phyloP scores from a whole-genome alignment of 2,329 filamentous ascomycete genomes.

The Colletotrichum lindemuthianum region DNA sequence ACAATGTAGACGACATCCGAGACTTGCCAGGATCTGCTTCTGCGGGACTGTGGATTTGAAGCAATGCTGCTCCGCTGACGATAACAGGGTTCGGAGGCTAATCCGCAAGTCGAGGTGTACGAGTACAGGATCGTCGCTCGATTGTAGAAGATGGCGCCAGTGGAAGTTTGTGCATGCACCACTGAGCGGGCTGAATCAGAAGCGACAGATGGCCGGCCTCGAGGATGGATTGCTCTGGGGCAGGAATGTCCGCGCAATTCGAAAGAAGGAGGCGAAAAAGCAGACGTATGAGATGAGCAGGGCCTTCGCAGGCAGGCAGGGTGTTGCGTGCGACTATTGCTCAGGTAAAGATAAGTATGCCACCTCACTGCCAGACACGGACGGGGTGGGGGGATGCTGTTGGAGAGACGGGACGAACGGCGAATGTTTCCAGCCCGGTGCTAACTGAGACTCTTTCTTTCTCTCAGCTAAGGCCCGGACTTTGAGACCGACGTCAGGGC shows the following conservation, averaged over 20 bases:
- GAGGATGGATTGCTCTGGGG: no score
- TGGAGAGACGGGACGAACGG: constrained; percentile 20
- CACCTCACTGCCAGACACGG: no score
- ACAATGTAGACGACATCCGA: constrained; percentile 4
- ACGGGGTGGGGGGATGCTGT: background rate
- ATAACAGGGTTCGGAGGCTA: background rate
- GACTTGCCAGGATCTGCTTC: background rate
- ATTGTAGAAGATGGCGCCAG: no score
- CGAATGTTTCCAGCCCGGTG: constrained; percentile 18
- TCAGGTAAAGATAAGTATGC: no score
- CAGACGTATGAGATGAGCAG: background rate
- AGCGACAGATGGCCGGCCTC: no score
- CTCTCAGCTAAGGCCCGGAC: constrained; percentile 17
- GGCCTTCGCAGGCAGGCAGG: no score
- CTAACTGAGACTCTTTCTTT: constrained; percentile 24
- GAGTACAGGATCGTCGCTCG: background rate
- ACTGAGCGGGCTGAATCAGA: no score
- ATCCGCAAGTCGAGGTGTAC: background rate
- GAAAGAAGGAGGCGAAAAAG: no score
- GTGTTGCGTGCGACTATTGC: no score
- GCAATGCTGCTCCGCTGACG: no score
- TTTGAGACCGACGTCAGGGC: constrained; percentile 5
- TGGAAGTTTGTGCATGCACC: no score
- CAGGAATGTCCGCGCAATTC: no score
- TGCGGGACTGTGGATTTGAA: background rate